Evolutionary conservation across 768 basidiomycete species (phyloP), one percentile per base, ranked within the genome.

Genomic region (Myochromella boudieri): DNA sequence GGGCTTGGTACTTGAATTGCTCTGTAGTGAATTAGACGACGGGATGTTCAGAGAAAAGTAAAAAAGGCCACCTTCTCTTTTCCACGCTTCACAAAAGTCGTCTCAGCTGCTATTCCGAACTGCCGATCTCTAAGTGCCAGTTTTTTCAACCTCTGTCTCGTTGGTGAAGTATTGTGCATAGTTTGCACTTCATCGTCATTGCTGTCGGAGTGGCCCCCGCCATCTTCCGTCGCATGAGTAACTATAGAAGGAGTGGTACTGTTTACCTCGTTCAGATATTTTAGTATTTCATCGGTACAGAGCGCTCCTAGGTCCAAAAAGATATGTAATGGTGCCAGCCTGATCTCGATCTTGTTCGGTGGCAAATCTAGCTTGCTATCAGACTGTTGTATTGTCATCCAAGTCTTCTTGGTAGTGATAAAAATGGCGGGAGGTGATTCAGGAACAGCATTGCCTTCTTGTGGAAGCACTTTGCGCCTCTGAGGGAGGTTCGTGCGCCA

Each of bases 321-420:
- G n/a, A 87, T 32, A 57, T 93, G 91, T 8, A 95, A 55, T 8
- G 92, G 86, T 8, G 70, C 68, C 6, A 80, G 39, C n/a, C 60
- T 59, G n/a, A 80, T 57, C 22, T 75, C 68, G 25, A 81, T 40
- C 4, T 68, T 57, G 26, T 49, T 37, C 6, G 31, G 25, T 27
- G 37, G 15, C 18, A 24, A 28, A 31, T 24, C 3, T 21, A 18
- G 28, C 28, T 26, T 26, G 34, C 27, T 34, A 11, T 12, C 43
- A 33, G 39, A 42, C 4, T 21, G 20, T 3, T 12, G 10, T 14
- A 11, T 11, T 34, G 4, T 31, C 12, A 11, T 12, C 36, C 21
- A 38, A 8, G 8, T 31, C 14, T 28, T 18, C 36, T 44, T 43
- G 14, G 42, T n/a, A 26, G 27, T 45, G 28, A 53, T 20, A 17